These are phyloP conservation scores for Phaffia tasmanica DNA, from an alignment of 768 basidiomycete genomes.

Conservation along the genomic window DNA sequence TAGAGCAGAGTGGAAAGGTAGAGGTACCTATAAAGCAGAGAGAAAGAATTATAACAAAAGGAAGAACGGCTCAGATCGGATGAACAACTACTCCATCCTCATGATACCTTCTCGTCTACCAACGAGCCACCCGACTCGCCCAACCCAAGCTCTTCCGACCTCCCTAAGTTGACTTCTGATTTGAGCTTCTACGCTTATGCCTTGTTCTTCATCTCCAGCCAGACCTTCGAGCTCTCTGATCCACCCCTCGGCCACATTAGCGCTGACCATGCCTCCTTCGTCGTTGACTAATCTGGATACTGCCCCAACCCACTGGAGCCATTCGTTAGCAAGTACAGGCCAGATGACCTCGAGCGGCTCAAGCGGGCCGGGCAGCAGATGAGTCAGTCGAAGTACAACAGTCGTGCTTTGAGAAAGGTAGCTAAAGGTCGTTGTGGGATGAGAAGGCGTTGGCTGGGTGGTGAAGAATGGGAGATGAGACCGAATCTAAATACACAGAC, in stretches of 20 bases:
- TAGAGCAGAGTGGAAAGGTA: no score
- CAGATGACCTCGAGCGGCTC: slow-evolving; percentile 7
- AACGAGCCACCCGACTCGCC: slow-evolving; percentile 16
- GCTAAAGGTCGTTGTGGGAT: slow-evolving; percentile 16
- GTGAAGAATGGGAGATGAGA: slow-evolving; percentile 23
- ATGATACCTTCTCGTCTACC: not conserved
- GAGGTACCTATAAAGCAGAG: no score
- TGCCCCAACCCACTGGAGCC: slow-evolving; percentile 8
- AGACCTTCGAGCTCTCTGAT: slow-evolving; percentile 17
- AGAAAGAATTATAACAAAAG: no score
- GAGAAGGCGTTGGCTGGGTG: not conserved
- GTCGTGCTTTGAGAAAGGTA: slow-evolving; percentile 15
- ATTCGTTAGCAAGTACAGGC: slow-evolving; percentile 17
- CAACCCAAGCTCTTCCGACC: slow-evolving; percentile 18
- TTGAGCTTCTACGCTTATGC: not conserved
- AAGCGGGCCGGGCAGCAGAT: not conserved
- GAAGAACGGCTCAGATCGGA: no score
- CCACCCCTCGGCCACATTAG: slow-evolving; percentile 18
- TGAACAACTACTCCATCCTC: no score
- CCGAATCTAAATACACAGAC: slow-evolving; percentile 6
- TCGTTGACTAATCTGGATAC: slow-evolving; percentile 10
- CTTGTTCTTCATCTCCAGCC: not conserved
- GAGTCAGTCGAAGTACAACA: slow-evolving; percentile 14
- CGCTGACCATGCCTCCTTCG: slow-evolving; percentile 21
- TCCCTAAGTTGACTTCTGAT: slow-evolving; percentile 10